Conservation (phyloP, 495 filamentous ascomycete species). For the Penicillium herquei region DNA sequence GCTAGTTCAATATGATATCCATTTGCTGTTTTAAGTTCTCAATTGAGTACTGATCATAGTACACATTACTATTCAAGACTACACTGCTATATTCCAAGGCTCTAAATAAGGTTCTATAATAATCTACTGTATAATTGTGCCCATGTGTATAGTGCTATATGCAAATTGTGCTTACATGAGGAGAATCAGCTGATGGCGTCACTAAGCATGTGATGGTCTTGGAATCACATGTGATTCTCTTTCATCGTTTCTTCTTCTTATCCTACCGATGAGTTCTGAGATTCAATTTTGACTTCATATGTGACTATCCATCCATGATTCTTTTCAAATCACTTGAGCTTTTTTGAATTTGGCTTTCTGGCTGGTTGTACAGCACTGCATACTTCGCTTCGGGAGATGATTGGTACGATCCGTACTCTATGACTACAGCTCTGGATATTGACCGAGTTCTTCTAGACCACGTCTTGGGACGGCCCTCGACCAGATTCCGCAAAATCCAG, state of each 20-base stretch:
- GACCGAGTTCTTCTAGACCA: slow-evolving; percentile 58
- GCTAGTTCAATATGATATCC: neutral
- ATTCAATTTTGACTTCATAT: neutral
- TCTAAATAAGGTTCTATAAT: too few relatives aligned
- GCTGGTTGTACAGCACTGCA: neutral
- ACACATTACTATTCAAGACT: neutral
- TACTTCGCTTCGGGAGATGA: neutral
- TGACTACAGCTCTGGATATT: neutral
- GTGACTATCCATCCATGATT: neutral
- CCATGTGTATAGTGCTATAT: neutral
- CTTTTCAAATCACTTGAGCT: neutral
- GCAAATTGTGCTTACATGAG: neutral
- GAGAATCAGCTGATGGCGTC: neutral
- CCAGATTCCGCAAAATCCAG: slow-evolving; percentile 87
- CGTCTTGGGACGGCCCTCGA: slow-evolving; percentile 85
- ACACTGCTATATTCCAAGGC: too few relatives aligned
- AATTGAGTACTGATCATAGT: neutral
- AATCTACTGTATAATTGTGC: neutral
- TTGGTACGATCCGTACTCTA: neutral
- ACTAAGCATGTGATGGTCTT: neutral
- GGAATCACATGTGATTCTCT: slow-evolving; percentile 2
- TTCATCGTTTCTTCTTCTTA: neutral
- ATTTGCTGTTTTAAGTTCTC: neutral
- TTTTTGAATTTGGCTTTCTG: neutral
- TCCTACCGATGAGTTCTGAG: neutral